Evolutionary conservation across 495 filamentous ascomycete genomes (phyloP).

Genomic region (Eremomyces bilateralis): DNA sequence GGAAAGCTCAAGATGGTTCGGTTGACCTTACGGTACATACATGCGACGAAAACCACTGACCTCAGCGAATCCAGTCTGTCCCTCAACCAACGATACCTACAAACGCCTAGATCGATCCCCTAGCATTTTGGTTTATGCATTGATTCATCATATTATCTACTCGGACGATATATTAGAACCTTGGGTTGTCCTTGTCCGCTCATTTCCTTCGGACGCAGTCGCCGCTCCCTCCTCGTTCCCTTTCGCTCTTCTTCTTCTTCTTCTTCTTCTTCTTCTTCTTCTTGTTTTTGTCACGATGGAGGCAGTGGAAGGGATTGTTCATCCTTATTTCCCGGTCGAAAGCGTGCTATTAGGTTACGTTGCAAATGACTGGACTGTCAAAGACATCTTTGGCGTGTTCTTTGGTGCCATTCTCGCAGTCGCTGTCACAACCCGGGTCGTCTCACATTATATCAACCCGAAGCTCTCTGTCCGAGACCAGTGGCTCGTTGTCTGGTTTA

Average conservation of each 20-base stretch:
- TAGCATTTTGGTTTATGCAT: no score
- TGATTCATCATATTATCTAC: no score
- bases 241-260: slow-evolving; percentile 6
- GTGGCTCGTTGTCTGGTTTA: neutral
- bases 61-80: no score
- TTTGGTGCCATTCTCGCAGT: neutral
- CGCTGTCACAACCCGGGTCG: neutral
- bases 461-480: neutral
- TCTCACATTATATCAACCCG: neutral
- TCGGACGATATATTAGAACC: no score
- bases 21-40: no score
- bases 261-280: slow-evolving; percentile 5
- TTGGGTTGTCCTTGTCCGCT: no score
- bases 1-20: no score
- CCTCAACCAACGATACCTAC: no score
- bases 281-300: slow-evolving; percentile 9
- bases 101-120: no score
- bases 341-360: neutral
- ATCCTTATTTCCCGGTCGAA: neutral
- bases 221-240: no score
- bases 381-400: neutral
- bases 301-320: slow-evolving; percentile 1
- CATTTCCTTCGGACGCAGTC: no score
- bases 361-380: neutral
- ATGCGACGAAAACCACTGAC: no score